These are phyloP conservation scores for Xylaria digitata DNA, from an alignment of 2,329 filamentous ascomycete species.

Conservation along the genomic window DNA sequence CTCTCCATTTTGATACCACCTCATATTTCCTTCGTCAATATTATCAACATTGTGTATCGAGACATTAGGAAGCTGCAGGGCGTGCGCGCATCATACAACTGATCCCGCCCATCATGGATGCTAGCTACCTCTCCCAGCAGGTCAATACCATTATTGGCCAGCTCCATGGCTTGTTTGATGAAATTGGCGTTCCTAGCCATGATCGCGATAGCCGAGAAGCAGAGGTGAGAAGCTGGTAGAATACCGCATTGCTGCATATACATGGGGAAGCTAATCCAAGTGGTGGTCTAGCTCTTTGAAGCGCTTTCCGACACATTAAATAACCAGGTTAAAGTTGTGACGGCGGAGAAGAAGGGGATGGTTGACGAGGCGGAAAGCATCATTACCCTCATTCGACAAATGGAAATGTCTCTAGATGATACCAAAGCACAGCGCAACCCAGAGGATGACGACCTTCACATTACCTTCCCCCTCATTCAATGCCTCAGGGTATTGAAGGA, in stretches of 20 bases:
- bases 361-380: conserved; percentile 89
- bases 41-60: background rate
- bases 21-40: background rate
- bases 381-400: conserved; percentile 88
- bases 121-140: conserved; percentile 92
- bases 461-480: conserved; percentile 84
- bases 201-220: conserved; percentile 90
- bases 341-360: conserved; percentile 88
- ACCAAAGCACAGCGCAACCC: conserved; percentile 72
- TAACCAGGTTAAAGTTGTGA: conserved; percentile 86
- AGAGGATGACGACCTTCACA: conserved; percentile 72
- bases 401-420: conserved; percentile 91
- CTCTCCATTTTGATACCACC: conserved; percentile 2
- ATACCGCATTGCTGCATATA: conserved; percentile 25
- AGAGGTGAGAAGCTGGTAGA: conserved; percentile 70
- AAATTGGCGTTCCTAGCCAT: conserved; percentile 94
- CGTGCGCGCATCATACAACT: conserved; percentile 6
- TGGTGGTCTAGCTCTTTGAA: conserved; percentile 77
- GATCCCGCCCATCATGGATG: conserved; percentile 73
- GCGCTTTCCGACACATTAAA: conserved; percentile 92
- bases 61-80: conserved; percentile 20
- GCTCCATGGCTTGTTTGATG: conserved; percentile 94
- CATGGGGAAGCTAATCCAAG: conserved; percentile 35
- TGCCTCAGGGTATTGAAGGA: conserved; percentile 87
- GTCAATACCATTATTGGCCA: conserved; percentile 94